Evolutionary conservation across 1,284 basidiomycete species (phyloP).

Genomic region (Sparassis latifolia): DNA sequence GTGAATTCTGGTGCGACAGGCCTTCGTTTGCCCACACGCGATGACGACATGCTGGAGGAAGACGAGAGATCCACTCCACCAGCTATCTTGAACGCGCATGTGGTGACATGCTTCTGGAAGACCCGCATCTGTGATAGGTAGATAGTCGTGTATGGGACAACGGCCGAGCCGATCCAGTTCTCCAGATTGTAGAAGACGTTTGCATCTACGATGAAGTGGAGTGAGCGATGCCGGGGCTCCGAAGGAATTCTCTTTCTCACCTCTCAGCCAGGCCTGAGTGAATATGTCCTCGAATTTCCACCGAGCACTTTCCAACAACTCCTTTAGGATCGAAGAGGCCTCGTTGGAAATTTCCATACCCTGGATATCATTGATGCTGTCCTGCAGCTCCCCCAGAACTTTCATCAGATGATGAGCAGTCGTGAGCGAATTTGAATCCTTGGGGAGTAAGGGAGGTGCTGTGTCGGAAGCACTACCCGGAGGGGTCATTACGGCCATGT

Average conservation of each 20-base stretch:
- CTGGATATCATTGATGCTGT: constrained; percentile 79
- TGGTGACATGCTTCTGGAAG: constrained; percentile 81
- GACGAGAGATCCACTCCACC: constrained; percentile 65
- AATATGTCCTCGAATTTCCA: constrained; percentile 89
- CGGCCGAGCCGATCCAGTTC: constrained; percentile 68
- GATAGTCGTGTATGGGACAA: constrained; percentile 52
- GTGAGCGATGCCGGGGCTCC: constrained; percentile 4
- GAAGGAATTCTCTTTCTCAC: constrained; percentile 33
- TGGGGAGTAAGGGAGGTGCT: constrained; percentile 64
- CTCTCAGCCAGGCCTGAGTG: constrained; percentile 76
- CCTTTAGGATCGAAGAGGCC: constrained; percentile 59
- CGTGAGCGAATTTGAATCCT: constrained; percentile 75
- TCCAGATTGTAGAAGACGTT: constrained; percentile 83
- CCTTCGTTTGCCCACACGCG: constrained; percentile 51
- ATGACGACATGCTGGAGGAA: constrained; percentile 29
- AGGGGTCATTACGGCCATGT: constrained; percentile 55
- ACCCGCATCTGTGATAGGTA: constrained; percentile 73
- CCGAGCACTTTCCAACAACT: constrained; percentile 74
- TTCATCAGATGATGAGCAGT: constrained; percentile 78
- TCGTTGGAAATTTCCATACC: constrained; percentile 80
- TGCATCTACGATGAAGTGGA: constrained; percentile 55
- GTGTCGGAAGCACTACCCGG: constrained; percentile 26
- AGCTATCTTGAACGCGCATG: constrained; percentile 78
- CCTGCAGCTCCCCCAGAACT: constrained; percentile 79
- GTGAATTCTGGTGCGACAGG: constrained; percentile 51